Evolutionary conservation across 208 protist genomes (phyloP), one percentile per base, ranked within the genome.

Genomic region (Leishmania major): DNA sequence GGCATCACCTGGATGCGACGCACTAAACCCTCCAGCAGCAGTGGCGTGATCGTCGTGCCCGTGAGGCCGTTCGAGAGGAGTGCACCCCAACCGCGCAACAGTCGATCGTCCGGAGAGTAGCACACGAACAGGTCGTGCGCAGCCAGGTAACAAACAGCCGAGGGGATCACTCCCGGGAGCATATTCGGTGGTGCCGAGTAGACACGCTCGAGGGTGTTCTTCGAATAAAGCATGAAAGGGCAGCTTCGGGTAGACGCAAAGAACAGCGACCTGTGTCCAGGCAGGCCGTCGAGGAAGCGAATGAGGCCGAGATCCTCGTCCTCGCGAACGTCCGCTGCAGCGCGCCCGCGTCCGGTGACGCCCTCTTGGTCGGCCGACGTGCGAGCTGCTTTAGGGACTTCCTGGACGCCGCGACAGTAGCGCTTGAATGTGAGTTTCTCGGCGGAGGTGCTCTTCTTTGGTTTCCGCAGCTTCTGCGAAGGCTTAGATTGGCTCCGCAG

Each of bases 201-300:
- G 47, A 91, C 79, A 7, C 91, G 87, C 75, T 87, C 78, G 25
- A 95, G 81, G 1, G 88, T 85, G 8, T 80, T 75, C 51, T 93
- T 96, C 59, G 79, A 86, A 75, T 92, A 89, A 8, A 96, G 80
- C 13, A 84, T 77, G 25, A 95, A 88, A 1, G 90, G 88, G 43
- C 76, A 47, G 37, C 81, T 83, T 57, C 90, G 85, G 28, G 91
- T 85, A 35, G 87, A 91, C 5, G 93, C 77, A 53, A 91, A 92
- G 78, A 94, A 95, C 37, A 93, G 66, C 1, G 72, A 80, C 47
- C 80, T 87, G 82, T 96, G 90, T 15, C 83, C 75, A 5, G 89
- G 85, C 49, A 96, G 81, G 17, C 85, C 89, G 57, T 93, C 87
- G 7, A 96, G 35, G 6, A 86, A 74, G 28, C 84, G 78, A 51